Evolutionary conservation across 2,329 filamentous ascomycete species (phyloP).

Genomic region (Daldinia eschscholtzii): DNA sequence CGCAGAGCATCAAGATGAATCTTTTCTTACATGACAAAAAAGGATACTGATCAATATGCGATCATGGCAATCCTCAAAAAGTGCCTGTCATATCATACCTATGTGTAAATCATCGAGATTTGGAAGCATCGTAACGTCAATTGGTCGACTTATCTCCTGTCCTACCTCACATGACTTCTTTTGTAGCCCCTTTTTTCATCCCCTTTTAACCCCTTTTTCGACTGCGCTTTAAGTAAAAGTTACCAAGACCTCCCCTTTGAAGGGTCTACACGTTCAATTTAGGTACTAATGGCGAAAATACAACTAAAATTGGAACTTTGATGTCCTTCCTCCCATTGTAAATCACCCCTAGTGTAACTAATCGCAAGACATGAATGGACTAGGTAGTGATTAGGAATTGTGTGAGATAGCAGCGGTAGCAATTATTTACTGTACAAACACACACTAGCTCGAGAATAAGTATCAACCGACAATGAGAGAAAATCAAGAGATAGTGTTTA

Average conservation of each 20-base stretch:
- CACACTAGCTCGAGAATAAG: no score
- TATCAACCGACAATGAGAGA: no score
- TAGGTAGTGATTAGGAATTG: no score
- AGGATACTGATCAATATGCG: background rate
- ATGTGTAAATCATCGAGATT: background rate
- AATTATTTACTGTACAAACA: no score
- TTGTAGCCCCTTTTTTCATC: background rate
- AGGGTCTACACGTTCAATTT: no score
- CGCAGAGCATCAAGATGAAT: background rate
- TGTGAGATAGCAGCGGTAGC: no score
- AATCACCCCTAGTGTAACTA: no score
- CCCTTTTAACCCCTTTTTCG: background rate
- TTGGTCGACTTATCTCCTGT: background rate
- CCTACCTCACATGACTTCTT: background rate
- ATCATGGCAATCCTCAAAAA: background rate
- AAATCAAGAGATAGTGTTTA: no score
- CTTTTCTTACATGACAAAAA: background rate
- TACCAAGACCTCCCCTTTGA: background rate
- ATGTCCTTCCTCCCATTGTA: no score
- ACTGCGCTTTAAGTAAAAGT: background rate
- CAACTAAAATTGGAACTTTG: background rate
- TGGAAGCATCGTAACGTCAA: background rate
- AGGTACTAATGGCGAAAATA: background rate
- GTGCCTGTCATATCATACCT: background rate
- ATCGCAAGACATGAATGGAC: no score